Conservation (phyloP, 208 protist genomes). For the Trichomonas gallinae region DNA sequence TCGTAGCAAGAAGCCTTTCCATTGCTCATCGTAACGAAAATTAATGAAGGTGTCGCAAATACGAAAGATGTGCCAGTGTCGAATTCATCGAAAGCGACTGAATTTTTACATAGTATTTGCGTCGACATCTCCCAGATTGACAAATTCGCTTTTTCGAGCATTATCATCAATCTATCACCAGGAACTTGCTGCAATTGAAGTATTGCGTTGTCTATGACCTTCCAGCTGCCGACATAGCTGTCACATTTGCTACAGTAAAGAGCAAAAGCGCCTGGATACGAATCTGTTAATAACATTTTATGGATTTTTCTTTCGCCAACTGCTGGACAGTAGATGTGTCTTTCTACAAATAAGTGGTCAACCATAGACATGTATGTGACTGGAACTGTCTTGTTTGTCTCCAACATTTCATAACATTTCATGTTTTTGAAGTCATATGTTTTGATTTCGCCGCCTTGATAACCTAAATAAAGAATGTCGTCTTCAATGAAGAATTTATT, state of each 20-base stretch:
- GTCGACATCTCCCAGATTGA: neutral
- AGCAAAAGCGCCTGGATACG: neutral
- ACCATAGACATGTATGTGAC: neutral
- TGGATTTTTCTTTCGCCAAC: neutral
- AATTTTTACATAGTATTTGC: neutral
- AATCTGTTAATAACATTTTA: neutral
- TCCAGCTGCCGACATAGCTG: neutral
- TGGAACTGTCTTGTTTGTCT: neutral
- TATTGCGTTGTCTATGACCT: neutral
- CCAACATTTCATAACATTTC: neutral
- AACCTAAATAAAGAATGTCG: neutral
- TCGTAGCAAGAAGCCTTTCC: neutral
- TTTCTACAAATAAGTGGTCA: neutral
- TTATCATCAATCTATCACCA: neutral
- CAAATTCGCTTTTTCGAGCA: neutral
- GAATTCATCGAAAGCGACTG: neutral
- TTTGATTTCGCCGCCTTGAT: neutral
- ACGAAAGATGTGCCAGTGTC: neutral
- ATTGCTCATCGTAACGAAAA: neutral
- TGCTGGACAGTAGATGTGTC: neutral
- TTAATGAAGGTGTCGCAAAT: neutral
- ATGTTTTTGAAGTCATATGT: neutral
- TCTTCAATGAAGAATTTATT: neutral
- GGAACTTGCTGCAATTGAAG: neutral
- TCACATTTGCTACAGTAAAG: neutral